Evolutionary conservation across 2,329 filamentous ascomycete species (phyloP), one percentile per base, ranked within the genome.

Genomic region (Colletotrichum sp.): DNA sequence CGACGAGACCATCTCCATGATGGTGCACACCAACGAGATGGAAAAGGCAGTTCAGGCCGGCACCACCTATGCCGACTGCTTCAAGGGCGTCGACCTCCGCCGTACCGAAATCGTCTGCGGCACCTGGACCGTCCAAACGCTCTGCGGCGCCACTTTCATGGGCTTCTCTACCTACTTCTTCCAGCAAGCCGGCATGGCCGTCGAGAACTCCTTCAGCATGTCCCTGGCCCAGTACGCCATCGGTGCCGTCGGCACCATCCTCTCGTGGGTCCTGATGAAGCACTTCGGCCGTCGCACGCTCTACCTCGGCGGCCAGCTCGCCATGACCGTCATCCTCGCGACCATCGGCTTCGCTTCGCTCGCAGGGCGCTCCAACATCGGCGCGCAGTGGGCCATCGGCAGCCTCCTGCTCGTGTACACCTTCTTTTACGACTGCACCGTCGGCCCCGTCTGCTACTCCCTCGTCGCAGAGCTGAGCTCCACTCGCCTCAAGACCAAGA

Each of bases 1-100:
- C 9, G 84, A 89, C 28, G 83, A 87, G 78, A 85, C 85, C 2
- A 78, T 91, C n/a, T 85, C 87, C 13, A 87, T 90, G 86, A 89
- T 90, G 84, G 78, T 86, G 0, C 84, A 89, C 72, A 90, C 89
- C n/a, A 86, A 90, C 78, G 85, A 87, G 81, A 80, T 88, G 76
- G 88, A 90, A 71, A 86, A 83, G 80, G 82, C 83, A 28, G 78
- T 83, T 3, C 82, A 83, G 12, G 74, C 79, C 0, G 88, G 88
- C 6, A 87, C 82, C 0, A 83, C 81, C 0, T 90, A 90, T 77
- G 65, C 72, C 8, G 88, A 90, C 75, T 86, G 87, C 71, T 90
- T 91, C 82, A 85, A 84, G 59, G 86, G 87, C 5, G 79, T 82
- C 48, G 87, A 90, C 77, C 83, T 86, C 4, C 85, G 87, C 9